Conservation (phyloP, 2,329 filamentous ascomycete species). For the Claviceps arundinis region DNA sequence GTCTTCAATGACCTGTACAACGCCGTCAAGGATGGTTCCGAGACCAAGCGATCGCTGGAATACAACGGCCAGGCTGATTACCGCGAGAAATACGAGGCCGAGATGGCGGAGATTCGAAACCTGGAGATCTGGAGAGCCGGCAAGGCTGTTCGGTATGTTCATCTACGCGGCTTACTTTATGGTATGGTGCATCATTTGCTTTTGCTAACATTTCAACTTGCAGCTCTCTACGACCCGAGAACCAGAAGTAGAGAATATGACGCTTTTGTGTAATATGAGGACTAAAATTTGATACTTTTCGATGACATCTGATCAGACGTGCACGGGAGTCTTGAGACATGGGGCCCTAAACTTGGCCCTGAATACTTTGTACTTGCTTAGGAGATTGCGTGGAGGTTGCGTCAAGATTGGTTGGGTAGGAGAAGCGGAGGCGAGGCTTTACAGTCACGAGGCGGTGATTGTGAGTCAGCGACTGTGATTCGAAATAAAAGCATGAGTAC, state of each 20-base stretch:
- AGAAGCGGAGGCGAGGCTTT: not conserved
- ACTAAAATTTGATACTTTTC: not conserved
- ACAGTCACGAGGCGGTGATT: not conserved
- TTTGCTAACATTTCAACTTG: constrained; percentile 2
- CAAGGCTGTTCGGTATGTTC: constrained; percentile 76
- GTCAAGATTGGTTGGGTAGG: not conserved
- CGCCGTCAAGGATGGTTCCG: constrained; percentile 76
- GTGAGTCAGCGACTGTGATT: constrained; percentile 3
- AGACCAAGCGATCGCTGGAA: constrained; percentile 92
- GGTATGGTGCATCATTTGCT: not conserved
- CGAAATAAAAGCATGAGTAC: not conserved
- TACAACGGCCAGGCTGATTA: constrained; percentile 96
- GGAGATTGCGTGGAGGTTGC: not conserved
- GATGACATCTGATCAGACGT: not conserved
- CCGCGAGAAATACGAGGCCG: constrained; percentile 91
- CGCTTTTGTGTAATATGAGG: not conserved
- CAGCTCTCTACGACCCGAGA: constrained; percentile 71
- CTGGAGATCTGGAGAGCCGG: constrained; percentile 98
- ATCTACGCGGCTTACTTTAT: not conserved
- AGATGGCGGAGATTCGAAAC: constrained; percentile 96
- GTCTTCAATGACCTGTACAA: constrained; percentile 97
- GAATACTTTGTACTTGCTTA: constrained; percentile 2
- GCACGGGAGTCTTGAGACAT: constrained; percentile 4
- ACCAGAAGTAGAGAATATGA: constrained; percentile 51
- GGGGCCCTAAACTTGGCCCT: not conserved